Conservation (phyloP, 768 basidiomycete species). For the Boletus reticulatus region DNA sequence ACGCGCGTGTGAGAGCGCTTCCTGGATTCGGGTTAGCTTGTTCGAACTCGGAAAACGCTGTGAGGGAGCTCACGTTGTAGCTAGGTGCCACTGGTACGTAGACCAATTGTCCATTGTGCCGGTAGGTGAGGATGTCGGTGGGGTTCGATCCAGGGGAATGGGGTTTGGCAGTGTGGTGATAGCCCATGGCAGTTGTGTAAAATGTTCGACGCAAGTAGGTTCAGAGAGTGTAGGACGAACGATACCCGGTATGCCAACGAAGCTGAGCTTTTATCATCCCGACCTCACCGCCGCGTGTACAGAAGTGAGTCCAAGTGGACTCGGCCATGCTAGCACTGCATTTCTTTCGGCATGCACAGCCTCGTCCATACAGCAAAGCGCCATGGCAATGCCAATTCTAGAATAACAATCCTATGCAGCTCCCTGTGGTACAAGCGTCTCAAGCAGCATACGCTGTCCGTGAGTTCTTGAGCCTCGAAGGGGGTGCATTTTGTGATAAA, state of each 20-base stretch:
- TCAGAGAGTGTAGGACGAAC: neutral
- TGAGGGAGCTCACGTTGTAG: conserved; percentile 40
- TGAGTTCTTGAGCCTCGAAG: too few relatives aligned
- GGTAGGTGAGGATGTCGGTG: conserved; percentile 50
- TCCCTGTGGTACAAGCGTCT: too few relatives aligned
- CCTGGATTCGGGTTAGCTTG: conserved; percentile 26
- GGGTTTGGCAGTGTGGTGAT: neutral
- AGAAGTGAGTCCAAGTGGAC: too few relatives aligned
- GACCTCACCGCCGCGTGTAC: too few relatives aligned
- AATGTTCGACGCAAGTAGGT: too few relatives aligned
- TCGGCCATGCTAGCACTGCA: too few relatives aligned
- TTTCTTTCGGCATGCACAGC: too few relatives aligned
- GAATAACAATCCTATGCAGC: too few relatives aligned
- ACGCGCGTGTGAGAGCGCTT: conserved; percentile 49
- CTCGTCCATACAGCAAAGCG: too few relatives aligned
- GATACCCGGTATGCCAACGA: neutral
- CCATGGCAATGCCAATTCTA: too few relatives aligned
- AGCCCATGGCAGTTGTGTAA: neutral
- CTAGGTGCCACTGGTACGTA: conserved; percentile 46
- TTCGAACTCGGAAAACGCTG: neutral
- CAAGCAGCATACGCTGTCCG: too few relatives aligned
- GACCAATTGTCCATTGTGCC: conserved; percentile 41
- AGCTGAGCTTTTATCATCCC: neutral
- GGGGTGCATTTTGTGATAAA: too few relatives aligned
- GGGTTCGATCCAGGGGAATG: neutral